A percentile compares a stretch with the other conserved stretches of the same genome.
Evolutionary conservation across 495 filamentous ascomycete species (phyloP).

Genomic region (Astrothelium subdiscretum): DNA sequence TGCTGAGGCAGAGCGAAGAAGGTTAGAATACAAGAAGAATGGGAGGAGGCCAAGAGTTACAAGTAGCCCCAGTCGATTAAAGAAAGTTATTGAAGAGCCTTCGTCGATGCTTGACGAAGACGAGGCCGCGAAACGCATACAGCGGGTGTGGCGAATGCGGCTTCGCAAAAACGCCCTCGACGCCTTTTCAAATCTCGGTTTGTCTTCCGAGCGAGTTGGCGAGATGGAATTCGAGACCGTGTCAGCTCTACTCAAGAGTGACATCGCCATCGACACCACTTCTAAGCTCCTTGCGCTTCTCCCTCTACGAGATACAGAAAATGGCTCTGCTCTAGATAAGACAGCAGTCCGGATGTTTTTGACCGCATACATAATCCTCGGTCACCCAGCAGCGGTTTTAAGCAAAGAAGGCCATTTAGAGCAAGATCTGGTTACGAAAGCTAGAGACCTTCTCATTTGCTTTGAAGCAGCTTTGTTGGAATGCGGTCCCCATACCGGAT

Average conservation of each 20-base stretch:
- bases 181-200: slow-evolving; percentile 54
- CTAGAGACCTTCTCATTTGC: slow-evolving; percentile 66
- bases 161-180: slow-evolving; percentile 9
- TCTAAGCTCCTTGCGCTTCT: slow-evolving; percentile 64
- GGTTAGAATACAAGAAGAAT: slow-evolving; percentile 33
- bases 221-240: slow-evolving; percentile 75
- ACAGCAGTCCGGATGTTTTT: slow-evolving; percentile 80
- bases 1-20: slow-evolving; percentile 74
- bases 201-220: slow-evolving; percentile 63
- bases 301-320: slow-evolving; percentile 58
- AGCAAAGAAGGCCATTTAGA: slow-evolving; percentile 72
- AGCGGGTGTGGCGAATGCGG: slow-evolving; percentile 63
- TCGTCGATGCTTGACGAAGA: slow-evolving; percentile 42
- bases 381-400: slow-evolving; percentile 82
- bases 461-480: slow-evolving; percentile 69
- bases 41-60: slow-evolving; percentile 35
- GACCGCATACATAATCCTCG: slow-evolving; percentile 84
- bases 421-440: slow-evolving; percentile 81
- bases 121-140: slow-evolving; percentile 60
- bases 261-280: slow-evolving; percentile 57
- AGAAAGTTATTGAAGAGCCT: slow-evolving; percentile 8
- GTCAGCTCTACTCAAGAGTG: slow-evolving; percentile 61
- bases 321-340: slow-evolving; percentile 58
- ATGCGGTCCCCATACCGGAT: slow-evolving; percentile 23
- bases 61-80: not conserved